phyloP scores from a whole-genome alignment of 805 yeast species.

The Teunomyces lycoperdinae region DNA sequence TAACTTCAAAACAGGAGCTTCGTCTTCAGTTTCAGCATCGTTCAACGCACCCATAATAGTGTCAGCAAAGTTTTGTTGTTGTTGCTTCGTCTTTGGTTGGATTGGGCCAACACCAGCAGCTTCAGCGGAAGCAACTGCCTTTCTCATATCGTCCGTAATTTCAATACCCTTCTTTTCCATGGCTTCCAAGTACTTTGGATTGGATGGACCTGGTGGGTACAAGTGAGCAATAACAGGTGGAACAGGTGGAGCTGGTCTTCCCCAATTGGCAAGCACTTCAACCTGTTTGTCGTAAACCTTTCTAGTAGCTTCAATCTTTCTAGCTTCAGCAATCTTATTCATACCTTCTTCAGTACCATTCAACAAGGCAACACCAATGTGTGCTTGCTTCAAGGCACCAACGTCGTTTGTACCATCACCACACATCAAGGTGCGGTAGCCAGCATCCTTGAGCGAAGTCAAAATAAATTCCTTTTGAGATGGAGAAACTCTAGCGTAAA shows the following conservation, averaged over 20 bases:
- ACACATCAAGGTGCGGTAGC: constrained; percentile 95
- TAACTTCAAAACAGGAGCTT: constrained; percentile 88
- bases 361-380: constrained; percentile 94
- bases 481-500: constrained; percentile 97
- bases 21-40: constrained; percentile 64
- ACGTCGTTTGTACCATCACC: constrained; percentile 99
- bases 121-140: constrained; percentile 54
- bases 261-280: constrained; percentile 76
- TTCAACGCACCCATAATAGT: constrained; percentile 55
- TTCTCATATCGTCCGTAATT: constrained; percentile 71
- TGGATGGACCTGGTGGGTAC: constrained; percentile 92
- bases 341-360: constrained; percentile 95
- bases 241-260: constrained; percentile 76
- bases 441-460: constrained; percentile 77
- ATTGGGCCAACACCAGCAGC: constrained; percentile 21
- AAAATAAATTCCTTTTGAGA: constrained; percentile 90
- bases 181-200: constrained; percentile 85
- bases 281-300: constrained; percentile 82
- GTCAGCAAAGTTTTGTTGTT: constrained; percentile 48
- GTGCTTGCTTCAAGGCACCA: constrained; percentile 98
- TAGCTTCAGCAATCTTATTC: constrained; percentile 82
- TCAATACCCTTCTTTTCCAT: constrained; percentile 79
- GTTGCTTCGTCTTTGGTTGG: constrained; percentile 19
- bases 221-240: constrained; percentile 89
- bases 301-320: constrained; percentile 60